These are phyloP conservation scores for Wallacemonas sp. DNA, from an alignment of 208 protist genomes.

Conservation along the genomic window DNA sequence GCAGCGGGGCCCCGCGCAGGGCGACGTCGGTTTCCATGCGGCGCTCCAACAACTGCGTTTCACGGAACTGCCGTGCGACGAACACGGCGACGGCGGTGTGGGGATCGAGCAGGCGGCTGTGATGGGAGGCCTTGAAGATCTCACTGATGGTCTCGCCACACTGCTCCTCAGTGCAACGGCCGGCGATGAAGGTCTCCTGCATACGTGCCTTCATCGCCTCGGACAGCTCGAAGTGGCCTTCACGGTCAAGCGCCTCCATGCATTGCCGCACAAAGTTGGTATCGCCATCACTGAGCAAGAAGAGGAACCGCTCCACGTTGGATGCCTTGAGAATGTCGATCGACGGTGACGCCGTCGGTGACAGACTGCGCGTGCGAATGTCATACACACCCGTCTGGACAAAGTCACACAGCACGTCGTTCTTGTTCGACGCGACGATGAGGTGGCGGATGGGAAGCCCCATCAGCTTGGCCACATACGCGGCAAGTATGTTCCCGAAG, in stretches of 20 bases:
- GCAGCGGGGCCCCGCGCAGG: constrained; percentile 15
- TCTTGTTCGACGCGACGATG: constrained; percentile 95
- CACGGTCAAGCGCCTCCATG: constrained; percentile 70
- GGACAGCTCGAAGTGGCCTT: constrained; percentile 53
- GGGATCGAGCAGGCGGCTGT: constrained; percentile 70
- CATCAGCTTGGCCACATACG: constrained; percentile 92
- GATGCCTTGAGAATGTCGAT: constrained; percentile 93
- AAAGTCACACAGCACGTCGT: constrained; percentile 95
- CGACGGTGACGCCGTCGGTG: constrained; percentile 68
- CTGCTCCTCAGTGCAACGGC: constrained; percentile 71
- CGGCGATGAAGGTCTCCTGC: constrained; percentile 58
- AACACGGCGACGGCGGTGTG: constrained; percentile 85
- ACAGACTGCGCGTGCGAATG: constrained; percentile 48
- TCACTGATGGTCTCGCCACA: constrained; percentile 76
- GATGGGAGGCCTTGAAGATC: constrained; percentile 44
- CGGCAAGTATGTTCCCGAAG: constrained; percentile 96
- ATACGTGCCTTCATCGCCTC: constrained; percentile 43
- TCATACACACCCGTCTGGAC: constrained; percentile 86
- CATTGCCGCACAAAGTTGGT: constrained; percentile 39
- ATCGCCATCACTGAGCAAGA: constrained; percentile 82
- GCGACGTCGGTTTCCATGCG: constrained; percentile 22
- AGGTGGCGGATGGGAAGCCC: constrained; percentile 87
- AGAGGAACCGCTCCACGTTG: constrained; percentile 97
- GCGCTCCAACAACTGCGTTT: constrained; percentile 23
- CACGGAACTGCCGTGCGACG: constrained; percentile 59